These are phyloP conservation scores for Linum trigynum DNA, from an alignment of 345 rosid species.

Conservation along the genomic window DNA sequence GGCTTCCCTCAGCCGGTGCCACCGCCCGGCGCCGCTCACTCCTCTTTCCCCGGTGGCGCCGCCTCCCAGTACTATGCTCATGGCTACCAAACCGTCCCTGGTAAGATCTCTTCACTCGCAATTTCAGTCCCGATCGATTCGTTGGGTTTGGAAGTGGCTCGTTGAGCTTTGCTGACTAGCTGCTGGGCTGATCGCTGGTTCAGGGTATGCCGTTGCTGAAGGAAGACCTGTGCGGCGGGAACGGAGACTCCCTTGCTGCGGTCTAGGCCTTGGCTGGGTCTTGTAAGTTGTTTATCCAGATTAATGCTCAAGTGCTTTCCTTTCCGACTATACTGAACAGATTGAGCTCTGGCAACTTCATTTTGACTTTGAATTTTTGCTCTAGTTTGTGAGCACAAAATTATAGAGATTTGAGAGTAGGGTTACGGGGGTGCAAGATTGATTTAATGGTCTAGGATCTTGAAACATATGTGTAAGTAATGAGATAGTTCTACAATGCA, in stretches of 20 bases:
- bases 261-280: conserved; percentile 81
- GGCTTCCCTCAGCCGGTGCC: conserved; percentile 87
- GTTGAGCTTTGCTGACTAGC: background rate
- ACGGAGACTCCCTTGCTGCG: conserved; percentile 79
- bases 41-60: conserved; percentile 24
- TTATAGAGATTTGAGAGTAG: too few species aligned
- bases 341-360: background rate
- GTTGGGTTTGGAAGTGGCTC: background rate
- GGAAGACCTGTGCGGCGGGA: conserved; percentile 68
- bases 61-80: conserved; percentile 38
- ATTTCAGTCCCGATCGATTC: too few species aligned
- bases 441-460: too few species aligned
- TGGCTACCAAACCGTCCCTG: conserved; percentile 70
- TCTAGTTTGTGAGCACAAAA: too few species aligned
- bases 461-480: too few species aligned
- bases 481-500: too few species aligned
- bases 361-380: too few species aligned
- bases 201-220: conserved; percentile 79
- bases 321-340: background rate
- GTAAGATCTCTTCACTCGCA: conserved; percentile 17
- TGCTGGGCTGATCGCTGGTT: background rate
- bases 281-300: conserved; percentile 40
- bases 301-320: background rate
- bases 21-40: conserved; percentile 51
- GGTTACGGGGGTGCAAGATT: too few species aligned